Evolutionary conservation across 2,329 filamentous ascomycete species (phyloP).

Genomic region (Arthrobotrys iridis): DNA sequence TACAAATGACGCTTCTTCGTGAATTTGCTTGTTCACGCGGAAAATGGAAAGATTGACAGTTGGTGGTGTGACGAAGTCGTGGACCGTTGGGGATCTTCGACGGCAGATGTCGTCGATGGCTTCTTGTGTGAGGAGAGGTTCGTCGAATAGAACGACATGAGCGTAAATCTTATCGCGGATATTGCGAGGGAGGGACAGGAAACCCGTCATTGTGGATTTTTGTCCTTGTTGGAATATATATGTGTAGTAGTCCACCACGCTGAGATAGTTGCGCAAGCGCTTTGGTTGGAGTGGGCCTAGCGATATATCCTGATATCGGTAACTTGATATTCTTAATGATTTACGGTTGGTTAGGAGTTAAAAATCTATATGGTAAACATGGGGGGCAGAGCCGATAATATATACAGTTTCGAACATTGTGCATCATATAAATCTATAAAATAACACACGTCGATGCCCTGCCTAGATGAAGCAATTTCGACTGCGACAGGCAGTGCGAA

Average conservation of each 20-base stretch:
- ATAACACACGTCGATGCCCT: slow-evolving; percentile 9
- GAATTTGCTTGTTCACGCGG: slow-evolving; percentile 32
- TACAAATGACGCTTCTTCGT: slow-evolving; percentile 26
- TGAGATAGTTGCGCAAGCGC: not conserved
- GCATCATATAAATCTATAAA: too few relatives aligned
- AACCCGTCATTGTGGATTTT: slow-evolving; percentile 14
- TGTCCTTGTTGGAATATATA: not conserved
- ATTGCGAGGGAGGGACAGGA: slow-evolving; percentile 28
- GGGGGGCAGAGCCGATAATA: not conserved
- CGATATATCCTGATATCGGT: slow-evolving; percentile 36
- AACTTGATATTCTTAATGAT: slow-evolving; percentile 6
- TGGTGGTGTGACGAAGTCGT: slow-evolving; percentile 7
- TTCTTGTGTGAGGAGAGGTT: slow-evolving; percentile 39
- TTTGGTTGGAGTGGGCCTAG: not conserved
- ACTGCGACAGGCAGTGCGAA: slow-evolving; percentile 9
- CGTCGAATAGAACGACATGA: slow-evolving; percentile 30
- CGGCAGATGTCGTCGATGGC: slow-evolving; percentile 37
- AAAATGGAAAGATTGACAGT: slow-evolving; percentile 24
- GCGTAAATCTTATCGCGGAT: slow-evolving; percentile 39
- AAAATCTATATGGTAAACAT: slow-evolving; percentile 9
- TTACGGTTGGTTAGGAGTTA: not conserved
- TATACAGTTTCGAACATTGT: not conserved
- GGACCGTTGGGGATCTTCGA: slow-evolving; percentile 22
- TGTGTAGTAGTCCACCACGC: too few relatives aligned
- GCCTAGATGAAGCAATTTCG: not conserved